A percentile compares a stretch with the other conserved stretches of the same genome.
These are phyloP conservation scores for Serpula lacrymans DNA, from an alignment of 768 basidiomycete genomes.

Conservation along the genomic window DNA sequence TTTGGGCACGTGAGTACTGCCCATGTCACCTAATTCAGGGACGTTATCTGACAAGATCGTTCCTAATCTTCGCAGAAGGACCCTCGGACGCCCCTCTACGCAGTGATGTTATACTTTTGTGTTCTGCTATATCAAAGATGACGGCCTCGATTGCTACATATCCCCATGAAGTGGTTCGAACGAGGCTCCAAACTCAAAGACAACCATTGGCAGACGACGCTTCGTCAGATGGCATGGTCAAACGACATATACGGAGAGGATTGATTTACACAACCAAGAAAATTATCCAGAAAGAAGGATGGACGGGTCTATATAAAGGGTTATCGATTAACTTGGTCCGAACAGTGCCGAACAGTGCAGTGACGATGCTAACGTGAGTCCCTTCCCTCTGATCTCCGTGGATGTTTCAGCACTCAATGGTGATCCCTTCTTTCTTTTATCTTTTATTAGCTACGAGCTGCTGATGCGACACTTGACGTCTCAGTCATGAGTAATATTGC, in stretches of 20 bases:
- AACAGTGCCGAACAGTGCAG: conserved; percentile 94
- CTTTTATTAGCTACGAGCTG: conserved; percentile 23
- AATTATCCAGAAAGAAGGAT: conserved; percentile 80
- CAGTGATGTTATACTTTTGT: conserved; percentile 67
- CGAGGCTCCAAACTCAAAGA: conserved; percentile 87
- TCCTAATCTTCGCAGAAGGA: conserved; percentile 16
- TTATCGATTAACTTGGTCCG: conserved; percentile 90
- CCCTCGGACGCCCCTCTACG: conserved; percentile 27
- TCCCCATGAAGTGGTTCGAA: conserved; percentile 98
- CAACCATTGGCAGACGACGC: conserved; percentile 58
- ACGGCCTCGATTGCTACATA: conserved; percentile 93
- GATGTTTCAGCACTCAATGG: too few relatives aligned
- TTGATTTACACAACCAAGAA: conserved; percentile 68
- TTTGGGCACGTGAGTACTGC: conserved; percentile 69
- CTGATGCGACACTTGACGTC: conserved; percentile 30
- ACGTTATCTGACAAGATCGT: conserved; percentile 3
- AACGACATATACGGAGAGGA: conserved; percentile 54
- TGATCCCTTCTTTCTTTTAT: conserved; percentile 1
- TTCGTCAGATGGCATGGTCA: conserved; percentile 61
- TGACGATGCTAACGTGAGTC: conserved; percentile 71
- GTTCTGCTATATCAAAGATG: conserved; percentile 95
- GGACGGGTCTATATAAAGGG: conserved; percentile 88
- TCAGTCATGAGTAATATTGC: background rate
- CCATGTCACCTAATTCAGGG: conserved; percentile 9
- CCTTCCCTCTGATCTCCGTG: background rate